These are phyloP conservation scores for Russula sp. DNA, from an alignment of 768 basidiomycete species.

Conservation along the genomic window DNA sequence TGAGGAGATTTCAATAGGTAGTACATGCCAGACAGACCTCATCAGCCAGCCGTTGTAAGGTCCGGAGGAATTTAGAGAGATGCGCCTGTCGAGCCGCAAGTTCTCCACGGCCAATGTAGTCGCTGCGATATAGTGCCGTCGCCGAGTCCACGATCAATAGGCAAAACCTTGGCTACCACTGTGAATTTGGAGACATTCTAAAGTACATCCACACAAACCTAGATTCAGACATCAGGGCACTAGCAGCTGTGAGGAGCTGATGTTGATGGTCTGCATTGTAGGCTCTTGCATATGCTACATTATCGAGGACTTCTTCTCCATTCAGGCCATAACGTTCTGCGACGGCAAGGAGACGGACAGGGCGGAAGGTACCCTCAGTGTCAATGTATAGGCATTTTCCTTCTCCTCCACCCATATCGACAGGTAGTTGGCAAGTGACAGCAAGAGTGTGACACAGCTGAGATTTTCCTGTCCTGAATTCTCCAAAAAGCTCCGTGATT, in stretches of 20 bases:
- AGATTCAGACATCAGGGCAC: constrained; percentile 99
- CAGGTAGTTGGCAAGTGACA: constrained; percentile 95
- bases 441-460: constrained; percentile 98
- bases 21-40: constrained; percentile 51
- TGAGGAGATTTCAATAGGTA: constrained; percentile 5
- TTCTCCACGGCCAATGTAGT: constrained; percentile 93
- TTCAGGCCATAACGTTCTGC: constrained; percentile 96
- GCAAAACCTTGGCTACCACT: constrained; percentile 61
- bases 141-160: constrained; percentile 95
- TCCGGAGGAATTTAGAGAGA: constrained; percentile 91
- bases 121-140: constrained; percentile 91
- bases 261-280: constrained; percentile 99
- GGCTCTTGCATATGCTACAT: constrained; percentile 95
- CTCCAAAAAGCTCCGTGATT: constrained; percentile 96
- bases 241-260: constrained; percentile 80
- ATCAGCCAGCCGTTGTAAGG: constrained; percentile 88
- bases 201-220: constrained; percentile 43
- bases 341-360: constrained; percentile 86
- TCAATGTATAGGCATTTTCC: constrained; percentile 99
- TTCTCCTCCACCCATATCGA: constrained; percentile 97
- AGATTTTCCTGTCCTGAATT: constrained; percentile 97
- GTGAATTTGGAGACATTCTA: constrained; percentile 21
- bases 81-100: constrained; percentile 93
- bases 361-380: constrained; percentile 98
- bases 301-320: constrained; percentile 96